Base-by-base conservation (phyloP, 2,329 filamentous ascomycete species). In the Lecanoromycetidae sp. region DNA sequence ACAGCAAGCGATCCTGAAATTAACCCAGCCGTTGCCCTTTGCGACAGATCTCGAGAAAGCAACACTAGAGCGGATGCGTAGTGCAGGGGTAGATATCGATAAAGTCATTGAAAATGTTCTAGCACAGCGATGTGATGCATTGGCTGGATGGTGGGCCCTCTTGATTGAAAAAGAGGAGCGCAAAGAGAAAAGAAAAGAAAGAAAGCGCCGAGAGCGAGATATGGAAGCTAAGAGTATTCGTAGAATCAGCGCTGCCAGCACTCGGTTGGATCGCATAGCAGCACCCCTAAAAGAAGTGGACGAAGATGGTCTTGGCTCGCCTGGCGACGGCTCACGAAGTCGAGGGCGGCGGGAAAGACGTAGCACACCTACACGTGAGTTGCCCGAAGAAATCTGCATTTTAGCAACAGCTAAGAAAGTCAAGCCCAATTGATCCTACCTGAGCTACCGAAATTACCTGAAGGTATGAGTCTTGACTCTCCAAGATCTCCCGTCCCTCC, bases 101-200 rank as follows among this genome's bases (percentile, higher is more conserved):
- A 76, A 83, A 51, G 86, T 98, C 6, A 90, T 96, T 53, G 90
- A 96, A 61, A 93, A 91, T 57, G 91, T 98, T 3, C 66, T 94
- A 29, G 79, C 87, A 3, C 87, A 94, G 61, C 77, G 86, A 54
- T 96, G 91, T 60, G 90, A 98, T 64, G 76, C 82, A 5, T 69
- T 98, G 40, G 86, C 87, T 42, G 91, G 91, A 5, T 98, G 91
- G 91, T 98, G 91, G 91, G 84, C 86, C 3, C 66, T 98, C 23
- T 68, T 98, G 32, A 79, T 96, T 8, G 91, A 96, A 60, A 98
- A 96, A 62, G 91, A 98, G 60, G 79, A 87, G 61, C 79, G 87
- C 7, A 98, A 98, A 63, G 81, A 88, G 54, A 75, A 69, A 52
- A 74, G 87, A 51, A 74, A 82, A 52, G 87, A 95, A 57, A 77